Evolutionary conservation across 1,284 basidiomycete species (phyloP).

Genomic region (Ustilago bromivora): DNA sequence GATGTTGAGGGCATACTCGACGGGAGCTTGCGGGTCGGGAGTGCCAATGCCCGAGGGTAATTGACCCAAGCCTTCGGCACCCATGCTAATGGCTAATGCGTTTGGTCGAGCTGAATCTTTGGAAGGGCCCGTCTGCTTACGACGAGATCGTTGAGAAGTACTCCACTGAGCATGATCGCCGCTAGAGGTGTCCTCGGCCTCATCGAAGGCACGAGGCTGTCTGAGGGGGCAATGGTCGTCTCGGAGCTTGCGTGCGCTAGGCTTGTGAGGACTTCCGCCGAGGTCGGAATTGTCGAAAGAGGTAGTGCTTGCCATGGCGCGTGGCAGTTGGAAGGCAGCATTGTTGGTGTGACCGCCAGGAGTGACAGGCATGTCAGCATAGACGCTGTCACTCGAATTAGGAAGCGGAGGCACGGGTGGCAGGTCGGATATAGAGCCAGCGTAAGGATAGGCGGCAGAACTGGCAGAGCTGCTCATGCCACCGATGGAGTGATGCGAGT

Average conservation of each 20-base stretch:
- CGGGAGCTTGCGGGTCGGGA: slow-evolving; percentile 50
- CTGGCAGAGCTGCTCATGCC: slow-evolving; percentile 43
- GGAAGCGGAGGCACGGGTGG: slow-evolving; percentile 57
- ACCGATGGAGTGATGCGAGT: slow-evolving; percentile 39
- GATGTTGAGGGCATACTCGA: slow-evolving; percentile 65
- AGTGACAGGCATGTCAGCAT: slow-evolving; percentile 44
- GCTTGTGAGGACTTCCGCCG: slow-evolving; percentile 31
- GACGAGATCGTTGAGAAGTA: slow-evolving; percentile 16
- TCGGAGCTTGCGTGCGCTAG: slow-evolving; percentile 24
- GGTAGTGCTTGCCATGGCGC: slow-evolving; percentile 45
- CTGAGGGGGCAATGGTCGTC: slow-evolving; percentile 19
- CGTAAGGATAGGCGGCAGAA: slow-evolving; percentile 24
- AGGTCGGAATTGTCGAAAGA: slow-evolving; percentile 41
- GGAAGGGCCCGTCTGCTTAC: slow-evolving; percentile 9
- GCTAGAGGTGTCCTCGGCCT: slow-evolving; percentile 40
- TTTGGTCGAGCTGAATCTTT: slow-evolving; percentile 21
- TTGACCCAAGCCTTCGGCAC: slow-evolving; percentile 44
- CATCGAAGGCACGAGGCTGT: slow-evolving; percentile 20
- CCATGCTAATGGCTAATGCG: slow-evolving; percentile 36
- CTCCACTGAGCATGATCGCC: slow-evolving; percentile 44
- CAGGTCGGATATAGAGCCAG: slow-evolving; percentile 26
- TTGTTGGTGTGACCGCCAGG: slow-evolving; percentile 42
- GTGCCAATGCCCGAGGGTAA: slow-evolving; percentile 54
- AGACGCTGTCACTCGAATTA: slow-evolving; percentile 25
- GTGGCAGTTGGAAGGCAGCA: slow-evolving; percentile 38